Base-by-base conservation (phyloP, 768 basidiomycete species). In the Hortiboletus flavorubellus region DNA sequence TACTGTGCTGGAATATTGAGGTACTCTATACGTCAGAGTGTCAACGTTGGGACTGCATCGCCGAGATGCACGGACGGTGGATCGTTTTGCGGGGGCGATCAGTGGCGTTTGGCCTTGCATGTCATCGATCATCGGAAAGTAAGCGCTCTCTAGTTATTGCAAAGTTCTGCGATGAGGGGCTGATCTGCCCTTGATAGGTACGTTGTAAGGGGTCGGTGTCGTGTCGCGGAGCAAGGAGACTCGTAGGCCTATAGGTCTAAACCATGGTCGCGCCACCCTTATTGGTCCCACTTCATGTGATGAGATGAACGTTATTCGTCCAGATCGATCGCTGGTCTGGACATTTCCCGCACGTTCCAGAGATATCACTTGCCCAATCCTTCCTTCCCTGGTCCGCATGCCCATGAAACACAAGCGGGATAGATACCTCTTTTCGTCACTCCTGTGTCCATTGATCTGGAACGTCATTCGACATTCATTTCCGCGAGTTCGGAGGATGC, bases 401-500 rank as follows among this genome's bases (percentile, higher is more conserved):
- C 26, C 6, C 14, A 18, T 5, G 37, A 16, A 35, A 33, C 10
- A 12, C 34, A 21, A 14, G 26, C 26, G 2, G n/a, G n/a, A 37
- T n/a, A 8, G 39, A 29, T 8, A 16, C 11, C 7, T 37, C 37
- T 40, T 5, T 8, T 38, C 48, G 23, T 44, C 34, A 15, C 35
- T 6, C 31, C 49, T 29, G 21, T 21, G 21, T 8, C 23, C 2
- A 41, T 26, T 38, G 33, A 58, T 50, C 35, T 51, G 34, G 47
- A 42, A 23, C 49, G 26, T 18, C 3, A 23, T 46, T 23, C 23
- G 14, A 3, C 29, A 7, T 49, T 58, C 54, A 62, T 58, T 44
- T 50, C 51, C 54, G 39, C 11, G 44, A n/a, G 37, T 34, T 46
- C 39, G 46, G 59, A 49, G 15, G 46, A 16, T n/a, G 5, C 21